Percentiles rank a stretch among this genome's conserved stretches.
Evolutionary conservation across 1,139 yeast species (phyloP).

Genomic region (Groenewaldozyma sp.): DNA sequence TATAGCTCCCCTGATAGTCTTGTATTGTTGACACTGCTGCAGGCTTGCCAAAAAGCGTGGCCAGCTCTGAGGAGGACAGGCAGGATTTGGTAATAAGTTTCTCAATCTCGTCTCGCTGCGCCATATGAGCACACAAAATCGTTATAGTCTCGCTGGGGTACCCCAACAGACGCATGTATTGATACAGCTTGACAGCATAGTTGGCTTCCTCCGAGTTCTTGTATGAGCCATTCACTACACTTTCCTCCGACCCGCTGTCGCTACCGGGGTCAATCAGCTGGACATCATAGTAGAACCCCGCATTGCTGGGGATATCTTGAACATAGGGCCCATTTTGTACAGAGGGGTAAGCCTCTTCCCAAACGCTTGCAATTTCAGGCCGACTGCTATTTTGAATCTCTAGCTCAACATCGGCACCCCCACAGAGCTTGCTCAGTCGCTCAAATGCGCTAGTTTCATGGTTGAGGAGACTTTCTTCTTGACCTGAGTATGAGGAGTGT

Average conservation of each 20-base stretch:
- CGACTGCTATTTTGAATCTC: too few species aligned
- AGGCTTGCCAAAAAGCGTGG: slow-evolving; percentile 26
- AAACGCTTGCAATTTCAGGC: too few species aligned
- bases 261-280: slow-evolving; percentile 33
- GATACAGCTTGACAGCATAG: slow-evolving; percentile 39
- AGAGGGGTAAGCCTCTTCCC: too few species aligned
- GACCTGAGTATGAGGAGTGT: too few species aligned
- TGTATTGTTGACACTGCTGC: slow-evolving; percentile 7
- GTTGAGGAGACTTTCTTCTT: too few species aligned
- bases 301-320: slow-evolving; percentile 20
- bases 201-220: slow-evolving; percentile 48
- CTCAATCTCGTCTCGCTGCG: slow-evolving; percentile 30
- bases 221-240: not conserved
- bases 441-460: too few species aligned
- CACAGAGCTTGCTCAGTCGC: too few species aligned
- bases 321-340: too few species aligned
- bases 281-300: slow-evolving; percentile 34
- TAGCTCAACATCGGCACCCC: too few species aligned
- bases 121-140: slow-evolving; percentile 36
- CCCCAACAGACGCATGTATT: slow-evolving; percentile 40
- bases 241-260: not conserved
- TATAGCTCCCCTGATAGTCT: slow-evolving; percentile 23
- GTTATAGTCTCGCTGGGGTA: slow-evolving; percentile 36
- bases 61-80: slow-evolving; percentile 9
- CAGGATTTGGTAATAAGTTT: slow-evolving; percentile 25